Evolutionary conservation across 345 rosid species (phyloP), one percentile per base, ranked within the genome.

Genomic region (Acer saccharum): DNA sequence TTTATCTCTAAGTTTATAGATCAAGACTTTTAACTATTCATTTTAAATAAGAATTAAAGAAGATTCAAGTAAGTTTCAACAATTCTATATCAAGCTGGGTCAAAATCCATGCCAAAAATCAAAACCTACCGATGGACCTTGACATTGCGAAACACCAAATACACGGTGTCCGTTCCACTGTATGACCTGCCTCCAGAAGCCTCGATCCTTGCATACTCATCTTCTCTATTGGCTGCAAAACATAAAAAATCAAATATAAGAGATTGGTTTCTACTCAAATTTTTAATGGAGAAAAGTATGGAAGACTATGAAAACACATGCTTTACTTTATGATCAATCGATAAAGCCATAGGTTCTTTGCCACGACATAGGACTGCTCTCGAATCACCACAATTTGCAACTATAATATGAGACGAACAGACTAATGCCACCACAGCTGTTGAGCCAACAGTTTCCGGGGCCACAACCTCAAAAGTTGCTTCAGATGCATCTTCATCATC

Each of bases 81-180:
- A 21, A 41, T 52, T 63, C 57, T 63, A 60, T 65, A n/a, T n/a
- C n/a, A n/a, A n/a, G n/a, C n/a, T n/a, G n/a, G n/a, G n/a, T 16
- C 43, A 7, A 61, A 54, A 10, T 5, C 1, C 39, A 35, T n/a
- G n/a, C n/a, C n/a, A 35, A n/a, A 23, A 64, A 44, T 23, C 17
- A 9, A 75, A 68, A 81, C 90, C 16, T 87, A 93, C 99, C 99
- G 10, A 95, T 91, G 65, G 99, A 90, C 78, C 98, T 89, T 65
- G 99, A 95, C 98, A 95, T 93, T 68, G 99, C 98, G 65, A 95
- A 78, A 95, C 98, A 4, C 99, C 99, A 58, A 90, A 90, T 41
- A 95, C 97, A 66, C 99, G 97, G 76, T 92, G 89, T 3, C 99
- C 99, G 54, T 90, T 90, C 98, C 98, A 93, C 78, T 90, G 95